Evolutionary conservation across 2,329 filamentous ascomycete species (phyloP), one percentile per base, ranked within the genome.

Genomic region (Leptographium wingfieldii): DNA sequence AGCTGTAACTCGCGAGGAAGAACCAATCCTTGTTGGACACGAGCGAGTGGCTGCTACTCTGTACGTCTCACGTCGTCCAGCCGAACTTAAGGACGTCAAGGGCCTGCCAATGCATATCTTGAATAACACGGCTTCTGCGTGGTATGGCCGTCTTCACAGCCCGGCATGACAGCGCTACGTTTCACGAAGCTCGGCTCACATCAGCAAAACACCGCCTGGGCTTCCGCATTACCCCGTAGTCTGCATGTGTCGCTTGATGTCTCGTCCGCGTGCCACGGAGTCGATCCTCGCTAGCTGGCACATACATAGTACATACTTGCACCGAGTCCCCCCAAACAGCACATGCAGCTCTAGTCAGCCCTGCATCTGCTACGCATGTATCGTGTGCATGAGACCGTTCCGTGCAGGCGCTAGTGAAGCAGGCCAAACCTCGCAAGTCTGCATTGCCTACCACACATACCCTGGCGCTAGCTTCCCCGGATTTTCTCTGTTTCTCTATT

Each of bases 401-500:
- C 33, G n/a, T 38, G 53, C n/a, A 55, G 33, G 5, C 33, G 33
- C n/a, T 25, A 55, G 35, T 16, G 22, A 43, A 22, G 22, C 19
- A 14, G 54, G 35, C 54, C 54, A 55, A 35, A 55, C 31, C 53
- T n/a, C 27, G 49, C 49, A 10, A 31, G 25, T 31, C 19, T 49
- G 3, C 48, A 16, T 11, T 49, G 19, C n/a, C 46, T n/a, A 19
- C 19, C 19, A 19, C 43, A 10, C 35, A 38, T 38, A 48, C 16
- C n/a, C 49, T n/a, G 29, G 25, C 55, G 40, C 55, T 49, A 49
- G 55, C 40, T 56, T 49, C 40, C 40, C 40, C 55, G 22, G 38
- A 49, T 56, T 56, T 56, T 56, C 55, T 33, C 40, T 35, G 38
- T 56, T 56, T 56, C 55, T 33, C 40, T 35, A 55, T 55, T 55